Percentiles rank a stretch among this genome's conserved stretches.
phyloP scores from a whole-genome alignment of 2,329 filamentous ascomycete genomes.

The Colletotrichum neosansevieriae region DNA sequence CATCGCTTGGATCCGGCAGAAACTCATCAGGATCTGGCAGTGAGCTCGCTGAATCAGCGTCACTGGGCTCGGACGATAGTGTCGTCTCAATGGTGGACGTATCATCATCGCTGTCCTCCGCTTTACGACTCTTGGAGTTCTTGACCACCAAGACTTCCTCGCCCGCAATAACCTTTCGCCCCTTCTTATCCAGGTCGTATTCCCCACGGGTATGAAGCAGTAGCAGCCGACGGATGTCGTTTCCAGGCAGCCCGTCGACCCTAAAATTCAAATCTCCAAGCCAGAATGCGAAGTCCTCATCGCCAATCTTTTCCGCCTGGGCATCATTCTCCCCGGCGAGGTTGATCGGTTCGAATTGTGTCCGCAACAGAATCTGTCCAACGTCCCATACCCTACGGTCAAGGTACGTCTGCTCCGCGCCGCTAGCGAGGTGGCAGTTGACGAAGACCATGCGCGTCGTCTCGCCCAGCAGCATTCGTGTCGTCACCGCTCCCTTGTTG shows the following conservation, averaged over 20 bases:
- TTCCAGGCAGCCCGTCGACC: conserved; percentile 86
- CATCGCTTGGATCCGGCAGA: conserved; percentile 74
- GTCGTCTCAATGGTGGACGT: conserved; percentile 50
- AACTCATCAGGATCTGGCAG: conserved; percentile 76
- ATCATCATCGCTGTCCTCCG: conserved; percentile 61
- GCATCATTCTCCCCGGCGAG: conserved; percentile 74
- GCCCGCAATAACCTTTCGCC: conserved; percentile 56
- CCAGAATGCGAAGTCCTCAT: conserved; percentile 96
- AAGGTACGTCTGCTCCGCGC: conserved; percentile 79
- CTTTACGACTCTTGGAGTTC: conserved; percentile 40
- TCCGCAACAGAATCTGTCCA: conserved; percentile 79
- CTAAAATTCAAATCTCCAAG: conserved; percentile 97
- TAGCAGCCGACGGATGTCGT: conserved; percentile 88
- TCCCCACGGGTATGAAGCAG: conserved; percentile 85
- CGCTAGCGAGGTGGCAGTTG: conserved; percentile 92
- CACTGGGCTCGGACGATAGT: conserved; percentile 46
- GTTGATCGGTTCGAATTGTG: conserved; percentile 81
- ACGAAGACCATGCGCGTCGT: conserved; percentile 90
- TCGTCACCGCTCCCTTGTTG: conserved; percentile 92
- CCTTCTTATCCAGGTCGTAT: conserved; percentile 69
- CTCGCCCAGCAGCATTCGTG: conserved; percentile 87
- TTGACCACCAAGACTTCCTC: conserved; percentile 50
- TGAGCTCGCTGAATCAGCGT: conserved; percentile 54
- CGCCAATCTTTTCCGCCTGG: conserved; percentile 79
- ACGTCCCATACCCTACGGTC: conserved; percentile 94